Conservation (phyloP, 2,329 filamentous ascomycete species). For the Ophiosphaerella herpotricha region DNA sequence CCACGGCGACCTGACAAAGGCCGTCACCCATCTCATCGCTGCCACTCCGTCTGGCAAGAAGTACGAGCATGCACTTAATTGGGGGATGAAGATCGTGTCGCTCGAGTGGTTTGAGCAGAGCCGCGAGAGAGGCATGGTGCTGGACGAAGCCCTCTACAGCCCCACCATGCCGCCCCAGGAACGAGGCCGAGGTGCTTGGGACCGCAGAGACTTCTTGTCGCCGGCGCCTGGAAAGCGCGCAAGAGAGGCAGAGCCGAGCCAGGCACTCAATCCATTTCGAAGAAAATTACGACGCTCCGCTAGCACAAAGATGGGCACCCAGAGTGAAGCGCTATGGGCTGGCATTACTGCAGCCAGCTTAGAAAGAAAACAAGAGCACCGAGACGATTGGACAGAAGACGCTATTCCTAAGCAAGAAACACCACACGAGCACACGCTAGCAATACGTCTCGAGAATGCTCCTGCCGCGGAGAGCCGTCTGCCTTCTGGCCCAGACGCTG, state of each 20-base stretch:
- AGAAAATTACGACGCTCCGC: conserved; percentile 87
- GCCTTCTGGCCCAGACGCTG: conserved; percentile 19
- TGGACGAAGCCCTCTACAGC: conserved; percentile 86
- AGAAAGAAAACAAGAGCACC: conserved; percentile 26
- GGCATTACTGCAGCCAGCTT: conserved; percentile 68
- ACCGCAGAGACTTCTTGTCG: conserved; percentile 47
- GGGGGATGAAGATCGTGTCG: conserved; percentile 79
- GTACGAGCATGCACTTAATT: conserved; percentile 82
- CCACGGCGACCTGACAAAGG: conserved; percentile 82
- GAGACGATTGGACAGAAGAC: conserved; percentile 44
- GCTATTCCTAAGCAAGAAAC: conserved; percentile 25
- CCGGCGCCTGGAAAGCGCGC: conserved; percentile 48
- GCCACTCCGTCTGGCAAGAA: conserved; percentile 81
- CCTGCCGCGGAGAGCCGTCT: conserved; percentile 8
- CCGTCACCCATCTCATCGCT: conserved; percentile 86
- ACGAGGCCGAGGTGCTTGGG: conserved; percentile 79
- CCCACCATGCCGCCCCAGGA: conserved; percentile 70
- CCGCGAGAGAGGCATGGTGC: conserved; percentile 81
- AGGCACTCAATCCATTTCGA: conserved; percentile 54
- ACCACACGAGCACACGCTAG: conserved; percentile 14
- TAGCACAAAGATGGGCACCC: conserved; percentile 78
- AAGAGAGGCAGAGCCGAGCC: conserved; percentile 33
- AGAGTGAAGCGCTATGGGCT: conserved; percentile 86
- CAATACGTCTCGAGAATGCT: conserved; percentile 5
- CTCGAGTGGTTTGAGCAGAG: conserved; percentile 86